Evolutionary conservation across 2,329 filamentous ascomycete genomes (phyloP).

Genomic region (Pseudogymnoascus sp.): DNA sequence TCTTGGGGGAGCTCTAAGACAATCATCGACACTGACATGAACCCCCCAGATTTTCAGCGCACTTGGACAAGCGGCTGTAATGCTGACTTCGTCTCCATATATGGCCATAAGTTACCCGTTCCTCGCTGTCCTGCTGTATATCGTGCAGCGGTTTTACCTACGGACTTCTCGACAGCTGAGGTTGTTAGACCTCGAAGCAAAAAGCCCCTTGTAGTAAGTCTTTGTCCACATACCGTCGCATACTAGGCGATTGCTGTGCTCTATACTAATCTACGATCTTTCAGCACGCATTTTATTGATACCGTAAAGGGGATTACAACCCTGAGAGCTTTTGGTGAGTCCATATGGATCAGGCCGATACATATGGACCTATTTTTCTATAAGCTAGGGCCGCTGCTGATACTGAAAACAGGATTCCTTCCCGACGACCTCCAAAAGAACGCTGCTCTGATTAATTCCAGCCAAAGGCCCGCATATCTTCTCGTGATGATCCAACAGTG

Average conservation of each 20-base stretch:
- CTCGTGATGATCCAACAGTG: slow-evolving; percentile 36
- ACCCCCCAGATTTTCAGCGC: neutral
- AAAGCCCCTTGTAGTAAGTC: slow-evolving; percentile 32
- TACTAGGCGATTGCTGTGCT: neutral
- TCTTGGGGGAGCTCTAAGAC: neutral
- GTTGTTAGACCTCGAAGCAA: slow-evolving; percentile 34
- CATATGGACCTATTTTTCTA: neutral
- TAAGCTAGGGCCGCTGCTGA: neutral
- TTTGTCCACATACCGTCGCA: neutral
- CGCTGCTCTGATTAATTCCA: slow-evolving; percentile 28
- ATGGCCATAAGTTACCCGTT: slow-evolving; percentile 10
- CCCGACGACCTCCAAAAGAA: slow-evolving; percentile 26
- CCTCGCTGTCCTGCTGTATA: slow-evolving; percentile 2
- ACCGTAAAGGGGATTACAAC: slow-evolving; percentile 34
- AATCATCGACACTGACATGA: neutral
- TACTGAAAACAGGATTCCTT: neutral
- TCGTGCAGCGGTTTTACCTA: slow-evolving; percentile 33
- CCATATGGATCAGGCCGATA: neutral
- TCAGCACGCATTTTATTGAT: slow-evolving; percentile 32
- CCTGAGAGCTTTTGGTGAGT: slow-evolving; percentile 33
- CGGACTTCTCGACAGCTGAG: slow-evolving; percentile 38
- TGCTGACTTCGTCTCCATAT: neutral
- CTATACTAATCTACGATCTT: neutral
- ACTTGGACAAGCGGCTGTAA: neutral
- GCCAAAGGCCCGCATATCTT: slow-evolving; percentile 37